Evolutionary conservation across 1,284 basidiomycete genomes (phyloP).

Genomic region (Tilletia horrida): DNA sequence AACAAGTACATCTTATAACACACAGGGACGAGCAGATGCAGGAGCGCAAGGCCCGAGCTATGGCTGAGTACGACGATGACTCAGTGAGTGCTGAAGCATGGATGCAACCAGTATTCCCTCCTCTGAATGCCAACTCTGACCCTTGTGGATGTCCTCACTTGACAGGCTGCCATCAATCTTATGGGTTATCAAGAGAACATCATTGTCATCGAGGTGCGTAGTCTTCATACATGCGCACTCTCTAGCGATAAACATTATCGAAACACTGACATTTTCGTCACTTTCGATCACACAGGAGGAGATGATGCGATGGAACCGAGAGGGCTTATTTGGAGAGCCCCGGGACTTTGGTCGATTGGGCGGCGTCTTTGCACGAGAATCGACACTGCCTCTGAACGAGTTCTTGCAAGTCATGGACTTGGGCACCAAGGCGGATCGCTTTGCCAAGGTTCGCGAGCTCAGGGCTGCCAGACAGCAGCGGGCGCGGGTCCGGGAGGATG

Average conservation of each 20-base stretch:
- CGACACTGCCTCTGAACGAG: background rate
- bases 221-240: background rate
- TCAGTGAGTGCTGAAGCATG: background rate
- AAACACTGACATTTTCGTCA: background rate
- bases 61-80: constrained; percentile 11
- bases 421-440: background rate
- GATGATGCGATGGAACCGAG: constrained; percentile 2
- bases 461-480: background rate
- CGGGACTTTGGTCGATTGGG: background rate
- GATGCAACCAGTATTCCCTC: background rate
- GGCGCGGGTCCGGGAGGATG: background rate
- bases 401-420: background rate
- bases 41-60: constrained; percentile 1
- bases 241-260: background rate
- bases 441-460: background rate
- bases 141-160: background rate
- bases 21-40: constrained; percentile 9
- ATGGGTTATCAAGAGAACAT: constrained; percentile 7
- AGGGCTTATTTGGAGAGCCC: background rate
- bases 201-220: constrained; percentile 7
- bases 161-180: background rate
- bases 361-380: constrained; percentile 7
- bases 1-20: no score
- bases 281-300: constrained; percentile 10
- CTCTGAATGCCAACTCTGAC: background rate